These are phyloP conservation scores for Naganishia antarctica DNA, from an alignment of 768 basidiomycete genomes.

Conservation along the genomic window DNA sequence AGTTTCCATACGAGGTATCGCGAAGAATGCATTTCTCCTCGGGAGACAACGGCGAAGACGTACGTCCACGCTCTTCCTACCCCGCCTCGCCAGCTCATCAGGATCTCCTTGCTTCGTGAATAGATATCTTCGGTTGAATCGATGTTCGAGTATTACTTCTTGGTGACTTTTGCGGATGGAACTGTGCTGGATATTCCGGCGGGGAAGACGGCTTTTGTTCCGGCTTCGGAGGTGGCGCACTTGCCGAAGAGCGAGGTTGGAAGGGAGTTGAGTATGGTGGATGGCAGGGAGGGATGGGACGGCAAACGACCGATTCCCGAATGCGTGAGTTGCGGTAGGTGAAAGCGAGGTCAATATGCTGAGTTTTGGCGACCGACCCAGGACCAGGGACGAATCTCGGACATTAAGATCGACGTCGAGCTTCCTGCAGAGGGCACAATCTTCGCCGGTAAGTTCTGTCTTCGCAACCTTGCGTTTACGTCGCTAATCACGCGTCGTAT, in stretches of 20 bases:
- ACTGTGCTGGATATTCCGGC: conserved; percentile 5
- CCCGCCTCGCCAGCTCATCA: not conserved
- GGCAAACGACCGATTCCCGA: no score
- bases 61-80: not conserved
- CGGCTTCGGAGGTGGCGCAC: not conserved
- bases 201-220: conserved; percentile 15
- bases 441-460: not conserved
- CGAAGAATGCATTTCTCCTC: no score
- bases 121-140: not conserved
- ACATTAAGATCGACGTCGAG: not conserved
- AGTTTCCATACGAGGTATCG: not conserved
- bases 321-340: not conserved
- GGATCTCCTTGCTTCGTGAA: no score
- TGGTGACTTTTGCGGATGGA: conserved; percentile 7
- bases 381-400: not conserved
- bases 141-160: conserved; percentile 22
- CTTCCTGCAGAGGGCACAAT: not conserved
- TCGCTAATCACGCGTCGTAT: no score
- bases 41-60: not conserved
- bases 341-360: no score
- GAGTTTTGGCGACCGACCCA: no score
- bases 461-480: not conserved
- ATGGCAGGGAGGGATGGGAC: no score
- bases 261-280: no score
- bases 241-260: no score